phyloP scores from a whole-genome alignment of 2,329 filamentous ascomycete species.

The Epichloe typhina region DNA sequence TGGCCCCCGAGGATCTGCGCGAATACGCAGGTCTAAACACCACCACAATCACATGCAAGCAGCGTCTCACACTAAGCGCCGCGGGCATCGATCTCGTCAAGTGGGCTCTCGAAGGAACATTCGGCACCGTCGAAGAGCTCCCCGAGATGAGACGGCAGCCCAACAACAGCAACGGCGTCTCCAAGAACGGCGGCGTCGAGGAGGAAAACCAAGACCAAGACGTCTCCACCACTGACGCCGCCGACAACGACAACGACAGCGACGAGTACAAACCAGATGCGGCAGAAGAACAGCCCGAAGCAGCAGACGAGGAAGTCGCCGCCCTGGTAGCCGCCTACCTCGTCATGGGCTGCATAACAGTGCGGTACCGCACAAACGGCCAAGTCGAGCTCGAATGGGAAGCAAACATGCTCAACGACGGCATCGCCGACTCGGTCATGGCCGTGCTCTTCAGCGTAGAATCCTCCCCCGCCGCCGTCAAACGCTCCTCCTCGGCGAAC shows the following conservation, averaged over 20 bases:
- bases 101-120: constrained; percentile 90
- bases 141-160: constrained; percentile 34
- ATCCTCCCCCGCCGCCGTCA: constrained; percentile 81
- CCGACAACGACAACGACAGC: constrained; percentile 14
- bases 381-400: constrained; percentile 93
- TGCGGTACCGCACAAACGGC: constrained; percentile 64
- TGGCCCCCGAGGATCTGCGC: constrained; percentile 90
- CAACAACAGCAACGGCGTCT: constrained; percentile 16
- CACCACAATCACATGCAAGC: constrained; percentile 84
- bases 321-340: constrained; percentile 43
- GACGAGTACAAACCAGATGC: constrained; percentile 10
- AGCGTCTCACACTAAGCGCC: constrained; percentile 75
- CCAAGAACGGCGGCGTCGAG: constrained; percentile 21
- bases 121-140: constrained; percentile 68
- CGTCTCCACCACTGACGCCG: neutral
- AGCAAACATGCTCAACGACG: constrained; percentile 93
- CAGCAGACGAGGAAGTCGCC: constrained; percentile 52
- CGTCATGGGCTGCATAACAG: constrained; percentile 82
- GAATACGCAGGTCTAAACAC: constrained; percentile 97
- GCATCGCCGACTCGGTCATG: constrained; percentile 94
- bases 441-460: constrained; percentile 86
- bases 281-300: constrained; percentile 27
- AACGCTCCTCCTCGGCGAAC: constrained; percentile 36
- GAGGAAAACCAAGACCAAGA: constrained; percentile 19
- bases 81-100: constrained; percentile 83